These are phyloP conservation scores for Fusarium sororula DNA, from an alignment of 2,329 filamentous ascomycete genomes.

Conservation along the genomic window DNA sequence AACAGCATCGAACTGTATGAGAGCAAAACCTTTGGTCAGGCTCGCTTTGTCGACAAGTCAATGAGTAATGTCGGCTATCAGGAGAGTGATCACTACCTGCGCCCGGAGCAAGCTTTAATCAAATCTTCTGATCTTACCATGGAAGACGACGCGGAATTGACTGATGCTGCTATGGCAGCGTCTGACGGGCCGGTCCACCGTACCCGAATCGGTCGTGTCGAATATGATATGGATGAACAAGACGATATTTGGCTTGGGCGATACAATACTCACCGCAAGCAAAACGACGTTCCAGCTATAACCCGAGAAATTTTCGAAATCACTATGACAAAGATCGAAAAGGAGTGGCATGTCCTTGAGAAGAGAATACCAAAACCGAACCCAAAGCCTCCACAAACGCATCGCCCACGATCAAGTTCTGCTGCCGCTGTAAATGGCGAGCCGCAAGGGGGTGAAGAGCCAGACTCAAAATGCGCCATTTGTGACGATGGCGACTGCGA, in stretches of 20 bases:
- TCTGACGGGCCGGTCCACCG: constrained; percentile 46
- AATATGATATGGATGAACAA: constrained; percentile 99
- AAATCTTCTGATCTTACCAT: constrained; percentile 68
- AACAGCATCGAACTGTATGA: constrained; percentile 84
- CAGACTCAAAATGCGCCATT: constrained; percentile 96
- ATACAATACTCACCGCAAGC: constrained; percentile 80
- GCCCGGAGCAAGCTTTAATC: constrained; percentile 77
- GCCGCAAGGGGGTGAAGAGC: constrained; percentile 83
- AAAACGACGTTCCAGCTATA: constrained; percentile 80
- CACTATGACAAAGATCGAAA: constrained; percentile 98
- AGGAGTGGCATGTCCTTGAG: constrained; percentile 96
- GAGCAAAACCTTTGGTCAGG: constrained; percentile 83
- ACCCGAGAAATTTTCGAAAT: constrained; percentile 96
- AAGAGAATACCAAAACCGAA: constrained; percentile 97
- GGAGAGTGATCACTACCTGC: constrained; percentile 88
- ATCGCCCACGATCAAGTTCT: constrained; percentile 90
- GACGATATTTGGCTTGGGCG: constrained; percentile 95
- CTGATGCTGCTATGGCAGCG: constrained; percentile 39
- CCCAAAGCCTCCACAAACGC: constrained; percentile 93
- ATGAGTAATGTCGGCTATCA: constrained; percentile 98
- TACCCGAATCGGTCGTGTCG: constrained; percentile 77
- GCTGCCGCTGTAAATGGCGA: constrained; percentile 96
- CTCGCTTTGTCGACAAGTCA: constrained; percentile 92
- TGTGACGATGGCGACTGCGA: constrained; percentile 99
- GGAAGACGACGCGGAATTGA: constrained; percentile 67